Evolutionary conservation across 495 filamentous ascomycete species (phyloP).

Genomic region (Podospora australis): DNA sequence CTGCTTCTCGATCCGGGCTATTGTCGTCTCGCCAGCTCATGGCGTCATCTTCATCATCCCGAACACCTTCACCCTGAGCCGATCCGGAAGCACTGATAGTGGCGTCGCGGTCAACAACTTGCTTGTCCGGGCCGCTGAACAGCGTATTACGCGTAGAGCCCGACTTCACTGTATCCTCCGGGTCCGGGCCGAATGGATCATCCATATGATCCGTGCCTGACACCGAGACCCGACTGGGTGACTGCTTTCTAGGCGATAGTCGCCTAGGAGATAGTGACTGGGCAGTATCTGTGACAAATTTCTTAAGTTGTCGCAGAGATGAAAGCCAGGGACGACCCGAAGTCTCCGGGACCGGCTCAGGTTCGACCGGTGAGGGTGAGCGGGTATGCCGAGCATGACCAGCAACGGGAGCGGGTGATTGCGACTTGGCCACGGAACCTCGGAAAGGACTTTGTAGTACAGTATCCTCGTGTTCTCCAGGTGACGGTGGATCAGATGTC

Average conservation of each 20-base stretch:
- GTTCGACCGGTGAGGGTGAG: neutral
- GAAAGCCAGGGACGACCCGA: slow-evolving; percentile 21
- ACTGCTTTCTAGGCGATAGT: too few relatives aligned
- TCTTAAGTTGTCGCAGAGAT: slow-evolving; percentile 19
- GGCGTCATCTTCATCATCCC: slow-evolving; percentile 23
- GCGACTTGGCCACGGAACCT: slow-evolving; percentile 29
- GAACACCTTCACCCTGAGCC: slow-evolving; percentile 8
- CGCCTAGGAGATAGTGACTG: slow-evolving; percentile 21
- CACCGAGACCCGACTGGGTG: neutral
- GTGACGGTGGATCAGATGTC: slow-evolving; percentile 46
- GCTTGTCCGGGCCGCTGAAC: slow-evolving; percentile 12
- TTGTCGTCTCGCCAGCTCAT: slow-evolving; percentile 29
- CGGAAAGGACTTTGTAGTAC: slow-evolving; percentile 47
- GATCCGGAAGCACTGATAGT: slow-evolving; percentile 20
- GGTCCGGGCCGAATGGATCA: slow-evolving; percentile 30
- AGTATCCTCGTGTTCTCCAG: slow-evolving; percentile 36
- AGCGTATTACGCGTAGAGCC: slow-evolving; percentile 14
- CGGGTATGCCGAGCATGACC: slow-evolving; percentile 1
- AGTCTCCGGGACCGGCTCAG: neutral
- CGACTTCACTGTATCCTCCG: slow-evolving; percentile 13
- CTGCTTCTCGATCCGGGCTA: neutral
- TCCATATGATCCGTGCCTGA: slow-evolving; percentile 18
- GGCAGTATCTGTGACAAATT: slow-evolving; percentile 22
- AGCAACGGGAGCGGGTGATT: slow-evolving; percentile 19
- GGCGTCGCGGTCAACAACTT: slow-evolving; percentile 3